Evolutionary conservation across 2,329 filamentous ascomycete genomes (phyloP).

Genomic region (Neobulgaria alba): DNA sequence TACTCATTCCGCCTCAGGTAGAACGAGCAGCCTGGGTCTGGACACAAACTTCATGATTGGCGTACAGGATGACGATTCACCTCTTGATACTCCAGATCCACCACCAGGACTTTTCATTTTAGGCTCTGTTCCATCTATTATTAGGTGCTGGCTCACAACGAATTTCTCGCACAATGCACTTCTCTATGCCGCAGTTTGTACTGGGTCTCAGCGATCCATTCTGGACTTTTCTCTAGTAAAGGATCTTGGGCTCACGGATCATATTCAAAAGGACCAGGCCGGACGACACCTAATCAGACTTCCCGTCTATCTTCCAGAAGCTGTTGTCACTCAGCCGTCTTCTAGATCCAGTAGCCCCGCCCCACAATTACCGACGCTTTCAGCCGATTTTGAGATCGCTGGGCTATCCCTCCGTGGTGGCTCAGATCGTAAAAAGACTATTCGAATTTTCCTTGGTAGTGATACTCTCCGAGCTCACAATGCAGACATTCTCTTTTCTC

Average conservation of each 20-base stretch:
- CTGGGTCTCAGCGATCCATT: conserved; percentile 82
- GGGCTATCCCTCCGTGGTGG: conserved; percentile 45
- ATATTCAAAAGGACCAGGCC: conserved; percentile 57
- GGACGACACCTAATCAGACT: conserved; percentile 64
- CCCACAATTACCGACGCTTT: conserved; percentile 74
- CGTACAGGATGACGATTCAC: conserved; percentile 57
- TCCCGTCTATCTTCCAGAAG: conserved; percentile 83
- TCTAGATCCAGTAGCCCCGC: conserved; percentile 65
- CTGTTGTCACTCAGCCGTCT: conserved; percentile 68
- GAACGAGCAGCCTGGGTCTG: conserved; percentile 80
- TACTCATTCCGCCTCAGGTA: conserved; percentile 64
- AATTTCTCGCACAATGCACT: conserved; percentile 85
- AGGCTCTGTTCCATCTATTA: conserved; percentile 84
- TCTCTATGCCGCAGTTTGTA: conserved; percentile 86
- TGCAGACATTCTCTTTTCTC: conserved; percentile 85
- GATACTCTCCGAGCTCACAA: conserved; percentile 79
- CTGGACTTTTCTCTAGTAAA: conserved; percentile 67
- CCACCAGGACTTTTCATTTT: conserved; percentile 79
- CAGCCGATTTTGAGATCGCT: conserved; percentile 67
- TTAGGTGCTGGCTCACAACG: conserved; percentile 88
- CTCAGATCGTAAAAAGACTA: conserved; percentile 47
- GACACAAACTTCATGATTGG: conserved; percentile 62
- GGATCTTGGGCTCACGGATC: conserved; percentile 61
- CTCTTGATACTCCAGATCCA: conserved; percentile 60
- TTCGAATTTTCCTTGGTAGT: conserved; percentile 85